Evolutionary conservation across 106 monocot genomes (phyloP).

Genomic region (Dioscorea dumetorum): DNA sequence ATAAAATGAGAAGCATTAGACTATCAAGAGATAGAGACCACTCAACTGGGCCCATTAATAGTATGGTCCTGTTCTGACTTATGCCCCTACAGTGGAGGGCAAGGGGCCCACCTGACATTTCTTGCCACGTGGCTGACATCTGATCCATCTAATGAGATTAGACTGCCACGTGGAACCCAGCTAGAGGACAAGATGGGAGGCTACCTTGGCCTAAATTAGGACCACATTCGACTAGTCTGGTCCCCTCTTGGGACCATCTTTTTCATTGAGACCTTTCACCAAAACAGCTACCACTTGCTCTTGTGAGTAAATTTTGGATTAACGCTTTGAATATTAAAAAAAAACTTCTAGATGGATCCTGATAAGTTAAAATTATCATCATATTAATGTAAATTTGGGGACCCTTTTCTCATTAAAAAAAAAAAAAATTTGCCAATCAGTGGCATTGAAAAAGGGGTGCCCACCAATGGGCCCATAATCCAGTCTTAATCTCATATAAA

Average conservation of each 20-base stretch:
- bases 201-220: not conserved
- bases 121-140: not conserved
- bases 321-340: not conserved
- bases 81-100: too few species aligned
- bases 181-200: constrained; percentile 3
- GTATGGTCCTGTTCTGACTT: too few species aligned
- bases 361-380: not conserved
- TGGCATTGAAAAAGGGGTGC: too few species aligned
- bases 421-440: too few species aligned
- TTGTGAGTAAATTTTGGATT: not conserved
- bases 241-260: not conserved
- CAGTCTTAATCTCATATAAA: too few species aligned
- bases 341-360: not conserved
- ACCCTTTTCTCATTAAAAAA: too few species aligned
- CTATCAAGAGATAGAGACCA: too few species aligned
- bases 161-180: constrained; percentile 1
- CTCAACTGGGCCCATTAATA: too few species aligned
- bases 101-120: not conserved
- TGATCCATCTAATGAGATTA: not conserved
- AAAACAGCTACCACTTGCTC: not conserved
- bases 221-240: not conserved
- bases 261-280: constrained; percentile 1
- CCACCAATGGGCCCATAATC: too few species aligned
- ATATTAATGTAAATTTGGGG: too few species aligned
- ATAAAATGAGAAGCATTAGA: too few species aligned